Evolutionary conservation across 495 filamentous ascomycete genomes (phyloP), one percentile per base, ranked within the genome.

Genomic region (Gamarada debralockiae): DNA sequence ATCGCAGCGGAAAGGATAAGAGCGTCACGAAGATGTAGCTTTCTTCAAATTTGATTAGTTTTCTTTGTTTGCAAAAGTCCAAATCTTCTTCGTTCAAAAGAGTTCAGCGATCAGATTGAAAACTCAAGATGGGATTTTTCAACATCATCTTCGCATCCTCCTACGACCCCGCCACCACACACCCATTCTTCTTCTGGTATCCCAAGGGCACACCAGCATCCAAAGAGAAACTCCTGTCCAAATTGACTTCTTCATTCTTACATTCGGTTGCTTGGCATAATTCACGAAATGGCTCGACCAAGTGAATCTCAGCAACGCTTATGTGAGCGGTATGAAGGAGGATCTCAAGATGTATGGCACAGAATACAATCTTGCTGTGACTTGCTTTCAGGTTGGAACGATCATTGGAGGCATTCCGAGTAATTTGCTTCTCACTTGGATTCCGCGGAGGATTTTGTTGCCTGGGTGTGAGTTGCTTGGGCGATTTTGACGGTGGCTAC

Each of bases 251-350:
- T 73, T 74, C 0, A 67, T 84, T 44, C 51, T 84, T 18, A 75
- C 73, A 0, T 79, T 77, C 53, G 74, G 73, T 12, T 77, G 73
- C 4, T 39, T 79, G 7, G 76, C 76, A 0, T 84, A 82, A 56
- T 82, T 84, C 50, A 77, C 79, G 62, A 84, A 83, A 52, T 75
- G 78, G 24, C 70, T 85, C 34, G 82, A 84, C 59, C 74, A 79
- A 14, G 70, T 74, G 23, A 84, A 83, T 57, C 55, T 85, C 12
- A 69, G 67, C 57, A 82, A 83, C 70, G 81, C 82, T 54, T 84
- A 84, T 62, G 77, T 84, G 27, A 77, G 75, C 0, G 82, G 82
- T 3, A 83, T 85, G 81, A 80, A 78, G 43, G 77, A 82, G 48
- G 80, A 84, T 53, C 70, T 84, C 6, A 57, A 64, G 50, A 79